A percentile compares a stretch with the other conserved stretches of the same genome.
Conservation (phyloP, 176 grass and related monocot species). For the Poa annua region DNA sequence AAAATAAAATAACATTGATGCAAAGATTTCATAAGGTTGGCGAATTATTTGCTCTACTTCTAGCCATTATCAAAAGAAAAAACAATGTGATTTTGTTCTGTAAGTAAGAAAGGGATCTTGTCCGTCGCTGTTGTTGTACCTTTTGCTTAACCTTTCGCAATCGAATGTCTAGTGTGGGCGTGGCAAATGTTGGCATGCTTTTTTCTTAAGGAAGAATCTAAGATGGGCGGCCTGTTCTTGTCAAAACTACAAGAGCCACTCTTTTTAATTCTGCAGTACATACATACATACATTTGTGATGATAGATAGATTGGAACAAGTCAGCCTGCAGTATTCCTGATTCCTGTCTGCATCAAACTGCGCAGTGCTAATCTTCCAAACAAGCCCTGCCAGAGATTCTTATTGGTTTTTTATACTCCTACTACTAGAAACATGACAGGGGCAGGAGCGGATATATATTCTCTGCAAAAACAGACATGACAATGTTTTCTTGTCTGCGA, state of each 20-base stretch:
- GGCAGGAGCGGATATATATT: constrained; percentile 10
- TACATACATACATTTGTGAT: not conserved
- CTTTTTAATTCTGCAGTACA: not conserved
- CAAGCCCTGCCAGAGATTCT: not conserved
- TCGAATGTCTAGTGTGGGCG: constrained; percentile 24
- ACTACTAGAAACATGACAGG: not conserved
- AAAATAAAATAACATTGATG: not conserved
- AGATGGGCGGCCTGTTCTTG: not conserved
- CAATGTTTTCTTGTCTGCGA: not conserved
- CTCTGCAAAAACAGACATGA: constrained; percentile 10
- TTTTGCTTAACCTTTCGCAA: not conserved
- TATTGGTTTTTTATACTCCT: not conserved
- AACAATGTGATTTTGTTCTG: constrained; percentile 36
- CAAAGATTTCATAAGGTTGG: constrained; percentile 31
- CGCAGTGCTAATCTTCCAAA: not conserved
- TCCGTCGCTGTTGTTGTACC: not conserved
- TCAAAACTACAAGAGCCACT: constrained; percentile 29
- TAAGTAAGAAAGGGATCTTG: constrained; percentile 12
- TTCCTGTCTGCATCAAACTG: not conserved
- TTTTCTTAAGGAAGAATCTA: constrained; percentile 33
- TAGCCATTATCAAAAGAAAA: not conserved
- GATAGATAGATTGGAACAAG: not conserved
- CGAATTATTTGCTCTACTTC: not conserved
- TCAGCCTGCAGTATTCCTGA: not conserved
- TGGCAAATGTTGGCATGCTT: not conserved